Evolutionary conservation across 139 green algal genomes (phyloP).

Genomic region (Spirogloea muscicola): DNA sequence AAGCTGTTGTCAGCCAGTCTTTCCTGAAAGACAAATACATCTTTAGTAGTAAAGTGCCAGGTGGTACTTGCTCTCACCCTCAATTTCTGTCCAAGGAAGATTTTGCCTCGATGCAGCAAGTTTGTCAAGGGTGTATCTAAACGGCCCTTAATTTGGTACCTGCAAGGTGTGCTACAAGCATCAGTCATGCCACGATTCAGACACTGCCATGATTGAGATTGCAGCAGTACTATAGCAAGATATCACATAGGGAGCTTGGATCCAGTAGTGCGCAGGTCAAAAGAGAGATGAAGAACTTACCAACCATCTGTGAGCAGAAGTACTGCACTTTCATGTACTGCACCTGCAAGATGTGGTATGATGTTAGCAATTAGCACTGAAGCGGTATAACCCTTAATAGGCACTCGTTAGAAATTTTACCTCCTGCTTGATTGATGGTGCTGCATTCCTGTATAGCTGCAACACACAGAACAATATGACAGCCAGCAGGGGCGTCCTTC

Average conservation of each 20-base stretch:
- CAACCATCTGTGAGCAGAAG: slow-evolving; percentile 30
- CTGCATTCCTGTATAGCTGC: not conserved
- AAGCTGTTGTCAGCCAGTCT: not conserved
- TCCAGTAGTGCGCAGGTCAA: not conserved
- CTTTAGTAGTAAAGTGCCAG: not conserved
- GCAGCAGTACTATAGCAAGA: not conserved
- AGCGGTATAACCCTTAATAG: not conserved
- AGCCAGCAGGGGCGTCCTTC: slow-evolving; percentile 12
- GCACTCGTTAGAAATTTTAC: not conserved
- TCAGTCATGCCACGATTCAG: not conserved
- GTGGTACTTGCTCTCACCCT: not conserved
- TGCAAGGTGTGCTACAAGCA: not conserved
- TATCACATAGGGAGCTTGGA: not conserved
- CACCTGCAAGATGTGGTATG: too few species aligned
- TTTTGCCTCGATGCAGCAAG: not conserved
- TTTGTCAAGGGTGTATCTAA: slow-evolving; percentile 3
- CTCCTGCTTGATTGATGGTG: not conserved
- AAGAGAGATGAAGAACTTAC: not conserved
- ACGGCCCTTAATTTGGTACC: slow-evolving; percentile 13
- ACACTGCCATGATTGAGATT: not conserved
- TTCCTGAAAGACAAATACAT: not conserved
- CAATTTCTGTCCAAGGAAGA: slow-evolving; percentile 31
- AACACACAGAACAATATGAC: slow-evolving; percentile 16
- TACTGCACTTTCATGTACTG: too few species aligned
- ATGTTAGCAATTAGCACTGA: not conserved